phyloP scores from a whole-genome alignment of 805 yeast genomes.

The Candida arabinofermentans region DNA sequence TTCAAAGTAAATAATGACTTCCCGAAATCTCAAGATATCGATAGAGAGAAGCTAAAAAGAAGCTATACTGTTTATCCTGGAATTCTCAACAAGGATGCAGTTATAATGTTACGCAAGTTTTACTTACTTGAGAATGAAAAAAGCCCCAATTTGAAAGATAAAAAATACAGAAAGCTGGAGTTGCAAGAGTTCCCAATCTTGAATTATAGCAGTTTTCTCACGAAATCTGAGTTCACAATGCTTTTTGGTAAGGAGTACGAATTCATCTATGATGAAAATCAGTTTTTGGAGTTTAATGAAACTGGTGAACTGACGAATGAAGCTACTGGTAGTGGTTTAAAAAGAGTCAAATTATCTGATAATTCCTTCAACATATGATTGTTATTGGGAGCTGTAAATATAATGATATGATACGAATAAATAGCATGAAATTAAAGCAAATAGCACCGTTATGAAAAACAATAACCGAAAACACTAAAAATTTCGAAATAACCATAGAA shows the following conservation, averaged over 20 bases:
- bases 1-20: slow-evolving; percentile 50
- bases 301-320: slow-evolving; percentile 11
- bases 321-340: slow-evolving; percentile 4
- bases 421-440: too few relatives aligned
- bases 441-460: too few relatives aligned
- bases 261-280: slow-evolving; percentile 21
- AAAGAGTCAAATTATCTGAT: slow-evolving; percentile 2
- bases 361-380: neutral
- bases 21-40: slow-evolving; percentile 5
- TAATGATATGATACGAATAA: neutral
- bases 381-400: too few relatives aligned
- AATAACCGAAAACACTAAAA: too few relatives aligned
- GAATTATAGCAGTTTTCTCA: slow-evolving; percentile 51
- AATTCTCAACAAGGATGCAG: slow-evolving; percentile 73
- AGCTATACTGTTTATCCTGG: slow-evolving; percentile 69
- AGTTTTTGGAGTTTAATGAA: slow-evolving; percentile 22
- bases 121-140: slow-evolving; percentile 80
- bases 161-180: slow-evolving; percentile 62
- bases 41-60: slow-evolving; percentile 19
- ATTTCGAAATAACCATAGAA: too few relatives aligned
- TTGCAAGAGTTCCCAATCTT: slow-evolving; percentile 55
- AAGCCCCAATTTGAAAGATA: slow-evolving; percentile 78
- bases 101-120: slow-evolving; percentile 74
- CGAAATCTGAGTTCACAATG: slow-evolving; percentile 43
- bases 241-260: slow-evolving; percentile 44